Evolutionary conservation across 2,329 filamentous ascomycete genomes (phyloP).

Genomic region (Colletotrichum higginsianum): DNA sequence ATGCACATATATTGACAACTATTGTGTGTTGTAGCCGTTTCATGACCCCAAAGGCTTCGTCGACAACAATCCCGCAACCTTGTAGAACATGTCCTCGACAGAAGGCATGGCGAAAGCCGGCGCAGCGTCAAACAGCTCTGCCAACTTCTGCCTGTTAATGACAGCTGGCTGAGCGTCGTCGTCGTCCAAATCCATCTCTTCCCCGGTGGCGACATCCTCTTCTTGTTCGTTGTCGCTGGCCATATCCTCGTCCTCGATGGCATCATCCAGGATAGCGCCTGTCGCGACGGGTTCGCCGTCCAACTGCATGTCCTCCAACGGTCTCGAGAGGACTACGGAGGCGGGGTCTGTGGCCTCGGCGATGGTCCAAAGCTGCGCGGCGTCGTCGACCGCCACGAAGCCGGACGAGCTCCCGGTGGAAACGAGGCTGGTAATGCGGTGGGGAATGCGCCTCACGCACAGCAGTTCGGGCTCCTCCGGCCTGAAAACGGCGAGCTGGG

Average conservation of each 20-base stretch:
- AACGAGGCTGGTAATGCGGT: slow-evolving; percentile 76
- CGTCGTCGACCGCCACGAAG: slow-evolving; percentile 83
- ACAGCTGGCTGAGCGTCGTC: slow-evolving; percentile 71
- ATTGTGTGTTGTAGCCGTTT: slow-evolving; percentile 34
- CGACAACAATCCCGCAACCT: slow-evolving; percentile 76
- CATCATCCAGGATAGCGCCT: slow-evolving; percentile 48
- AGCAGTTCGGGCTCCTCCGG: slow-evolving; percentile 72
- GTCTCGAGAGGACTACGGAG: slow-evolving; percentile 66
- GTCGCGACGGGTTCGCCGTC: slow-evolving; percentile 45
- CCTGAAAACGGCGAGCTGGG: slow-evolving; percentile 77
- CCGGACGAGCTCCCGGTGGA: slow-evolving; percentile 76
- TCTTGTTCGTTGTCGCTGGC: slow-evolving; percentile 61
- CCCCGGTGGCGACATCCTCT: slow-evolving; percentile 54
- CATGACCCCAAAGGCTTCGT: slow-evolving; percentile 63
- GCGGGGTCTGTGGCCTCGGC: slow-evolving; percentile 71
- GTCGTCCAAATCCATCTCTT: slow-evolving; percentile 62
- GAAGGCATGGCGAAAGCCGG: slow-evolving; percentile 79
- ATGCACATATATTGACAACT: slow-evolving; percentile 38
- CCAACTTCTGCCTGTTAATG: slow-evolving; percentile 77
- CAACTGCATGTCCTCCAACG: slow-evolving; percentile 68
- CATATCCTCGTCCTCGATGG: slow-evolving; percentile 57
- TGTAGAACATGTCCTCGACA: slow-evolving; percentile 82
- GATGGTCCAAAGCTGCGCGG: slow-evolving; percentile 78
- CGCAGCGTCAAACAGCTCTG: slow-evolving; percentile 78
- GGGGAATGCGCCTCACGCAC: slow-evolving; percentile 69